Percentiles rank a stretch among this genome's conserved stretches.
Conservation (phyloP, 2,329 filamentous ascomycete genomes). For the Colletotrichum euphorbiae region DNA sequence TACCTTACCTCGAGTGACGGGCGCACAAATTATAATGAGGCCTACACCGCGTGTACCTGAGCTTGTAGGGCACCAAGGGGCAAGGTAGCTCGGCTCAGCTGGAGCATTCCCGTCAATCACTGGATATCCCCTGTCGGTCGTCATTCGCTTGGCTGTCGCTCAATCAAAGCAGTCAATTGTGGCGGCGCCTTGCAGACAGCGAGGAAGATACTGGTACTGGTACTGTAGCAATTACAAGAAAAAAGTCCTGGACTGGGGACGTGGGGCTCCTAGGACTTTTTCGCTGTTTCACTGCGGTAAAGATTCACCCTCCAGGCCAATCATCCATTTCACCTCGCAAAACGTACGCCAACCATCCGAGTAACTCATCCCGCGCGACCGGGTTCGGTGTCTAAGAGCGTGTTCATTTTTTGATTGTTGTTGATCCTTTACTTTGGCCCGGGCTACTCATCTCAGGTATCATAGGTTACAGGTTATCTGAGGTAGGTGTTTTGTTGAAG, state of each 20-base stretch:
- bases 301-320: slow-evolving; percentile 20
- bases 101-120: not conserved
- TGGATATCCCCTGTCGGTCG: slow-evolving; percentile 11
- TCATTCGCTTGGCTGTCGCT: slow-evolving; percentile 2
- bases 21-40: too few species aligned
- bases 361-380: not conserved
- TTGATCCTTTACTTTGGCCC: too few species aligned
- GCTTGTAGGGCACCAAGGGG: slow-evolving; percentile 1
- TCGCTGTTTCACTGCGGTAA: slow-evolving; percentile 33
- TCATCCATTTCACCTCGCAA: too few species aligned
- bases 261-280: slow-evolving; percentile 39
- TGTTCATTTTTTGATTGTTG: too few species aligned
- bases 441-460: slow-evolving; percentile 6
- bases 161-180: slow-evolving; percentile 13
- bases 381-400: too few species aligned
- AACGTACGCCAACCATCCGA: slow-evolving; percentile 24
- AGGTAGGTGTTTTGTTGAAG: not conserved
- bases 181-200: slow-evolving; percentile 17
- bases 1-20: too few species aligned
- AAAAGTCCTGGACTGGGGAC: slow-evolving; percentile 26
- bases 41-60: not conserved
- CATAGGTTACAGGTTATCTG: slow-evolving; percentile 2
- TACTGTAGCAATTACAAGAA: not conserved
- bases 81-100: not conserved
- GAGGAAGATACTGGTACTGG: not conserved